Evolutionary conservation across 495 filamentous ascomycete genomes (phyloP).

Genomic region (Tetracladium marchalianum): DNA sequence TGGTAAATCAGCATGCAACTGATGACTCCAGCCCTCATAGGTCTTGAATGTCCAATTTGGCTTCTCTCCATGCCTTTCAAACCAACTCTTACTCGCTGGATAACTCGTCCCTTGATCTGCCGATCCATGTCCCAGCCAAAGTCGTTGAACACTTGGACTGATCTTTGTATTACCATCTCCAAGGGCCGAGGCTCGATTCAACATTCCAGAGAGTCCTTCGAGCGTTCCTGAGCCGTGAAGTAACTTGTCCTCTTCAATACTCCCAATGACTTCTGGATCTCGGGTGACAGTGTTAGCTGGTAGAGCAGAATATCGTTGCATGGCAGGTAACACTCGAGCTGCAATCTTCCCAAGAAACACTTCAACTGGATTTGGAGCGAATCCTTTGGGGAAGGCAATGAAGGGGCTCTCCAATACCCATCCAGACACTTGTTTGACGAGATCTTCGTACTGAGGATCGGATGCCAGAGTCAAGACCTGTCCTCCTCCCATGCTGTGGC

Average conservation of each 20-base stretch:
- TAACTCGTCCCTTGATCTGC: conserved; percentile 56
- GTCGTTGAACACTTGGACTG: conserved; percentile 24
- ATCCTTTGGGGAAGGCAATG: conserved; percentile 52
- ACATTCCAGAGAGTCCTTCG: conserved; percentile 61
- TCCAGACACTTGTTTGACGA: conserved; percentile 43
- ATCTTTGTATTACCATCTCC: conserved; percentile 30
- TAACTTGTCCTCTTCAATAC: conserved; percentile 50
- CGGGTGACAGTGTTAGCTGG: conserved; percentile 48
- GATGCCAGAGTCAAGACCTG: conserved; percentile 45
- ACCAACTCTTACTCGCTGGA: conserved; percentile 49
- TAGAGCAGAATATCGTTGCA: conserved; percentile 47
- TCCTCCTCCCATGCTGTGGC: conserved; percentile 80
- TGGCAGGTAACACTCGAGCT: conserved; percentile 49
- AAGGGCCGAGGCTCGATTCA: conserved; percentile 54
- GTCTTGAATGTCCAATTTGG: conserved; percentile 57
- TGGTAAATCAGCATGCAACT: conserved; percentile 61
- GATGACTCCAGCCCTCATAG: conserved; percentile 75
- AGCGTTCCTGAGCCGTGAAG: conserved; percentile 74
- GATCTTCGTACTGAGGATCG: conserved; percentile 31
- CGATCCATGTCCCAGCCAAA: conserved; percentile 62
- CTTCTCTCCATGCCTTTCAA: conserved; percentile 38
- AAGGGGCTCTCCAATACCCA: conserved; percentile 61
- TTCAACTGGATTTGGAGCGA: conserved; percentile 46
- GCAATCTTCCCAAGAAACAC: conserved; percentile 55
- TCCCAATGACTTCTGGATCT: conserved; percentile 47